A percentile compares a stretch with the other conserved stretches of the same genome.
phyloP scores from a whole-genome alignment of 2,329 filamentous ascomycete genomes.

The Hirsutella minnesotensis region DNA sequence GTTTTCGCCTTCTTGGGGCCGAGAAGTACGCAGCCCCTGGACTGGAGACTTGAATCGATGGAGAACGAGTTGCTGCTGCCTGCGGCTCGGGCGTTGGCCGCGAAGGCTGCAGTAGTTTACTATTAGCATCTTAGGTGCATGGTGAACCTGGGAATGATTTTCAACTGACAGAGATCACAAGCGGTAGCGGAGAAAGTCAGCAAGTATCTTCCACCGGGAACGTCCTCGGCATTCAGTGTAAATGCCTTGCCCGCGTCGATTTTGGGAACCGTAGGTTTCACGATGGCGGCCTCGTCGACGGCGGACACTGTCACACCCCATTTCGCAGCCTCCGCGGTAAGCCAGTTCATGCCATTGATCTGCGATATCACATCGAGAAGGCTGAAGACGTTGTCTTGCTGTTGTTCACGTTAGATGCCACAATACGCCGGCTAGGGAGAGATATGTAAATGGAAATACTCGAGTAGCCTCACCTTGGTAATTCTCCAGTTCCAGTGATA shows the following conservation, averaged over 20 bases:
- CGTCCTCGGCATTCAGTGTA: not conserved
- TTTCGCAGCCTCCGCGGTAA: not conserved
- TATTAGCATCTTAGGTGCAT: not conserved
- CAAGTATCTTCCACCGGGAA: not conserved
- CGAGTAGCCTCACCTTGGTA: slow-evolving; percentile 1
- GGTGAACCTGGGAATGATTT: not conserved
- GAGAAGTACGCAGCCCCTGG: not conserved
- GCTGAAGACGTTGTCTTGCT: not conserved
- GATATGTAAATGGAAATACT: not conserved
- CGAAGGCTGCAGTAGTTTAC: not conserved
- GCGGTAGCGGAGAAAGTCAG: not conserved
- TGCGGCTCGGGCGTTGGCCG: not conserved
- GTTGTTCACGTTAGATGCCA: not conserved
- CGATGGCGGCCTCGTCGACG: not conserved
- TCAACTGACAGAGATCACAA: not conserved
- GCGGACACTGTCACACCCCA: not conserved
- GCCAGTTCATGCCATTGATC: not conserved
- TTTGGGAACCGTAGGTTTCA: not conserved
- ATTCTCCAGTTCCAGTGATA: slow-evolving; percentile 5
- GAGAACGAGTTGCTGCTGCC: not conserved
- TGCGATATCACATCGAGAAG: not conserved
- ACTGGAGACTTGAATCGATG: not conserved
- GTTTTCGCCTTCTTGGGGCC: not conserved
- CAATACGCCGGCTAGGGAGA: not conserved
- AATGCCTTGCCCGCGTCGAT: not conserved